phyloP scores from a whole-genome alignment of 2,329 filamentous ascomycete species.

The Aureobasidium zeae region DNA sequence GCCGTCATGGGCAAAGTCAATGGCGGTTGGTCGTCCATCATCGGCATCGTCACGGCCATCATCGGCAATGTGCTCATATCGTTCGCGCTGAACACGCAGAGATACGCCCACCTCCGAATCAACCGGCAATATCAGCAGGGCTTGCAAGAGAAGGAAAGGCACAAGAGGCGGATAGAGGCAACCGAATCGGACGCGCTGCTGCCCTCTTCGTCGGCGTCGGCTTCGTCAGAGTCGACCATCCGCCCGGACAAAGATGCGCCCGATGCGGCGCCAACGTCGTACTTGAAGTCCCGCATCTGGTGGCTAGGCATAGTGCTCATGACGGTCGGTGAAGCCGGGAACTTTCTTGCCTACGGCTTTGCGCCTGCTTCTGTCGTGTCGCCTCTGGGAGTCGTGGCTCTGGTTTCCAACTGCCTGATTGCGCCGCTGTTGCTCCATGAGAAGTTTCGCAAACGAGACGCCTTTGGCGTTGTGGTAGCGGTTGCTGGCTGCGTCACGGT shows the following conservation, averaged over 20 bases:
- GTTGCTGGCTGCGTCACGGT: slow-evolving; percentile 84
- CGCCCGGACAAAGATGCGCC: slow-evolving; percentile 30
- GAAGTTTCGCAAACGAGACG: slow-evolving; percentile 72
- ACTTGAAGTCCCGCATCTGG: slow-evolving; percentile 89
- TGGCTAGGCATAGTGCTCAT: slow-evolving; percentile 92
- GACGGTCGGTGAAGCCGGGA: slow-evolving; percentile 85
- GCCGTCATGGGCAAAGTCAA: slow-evolving; percentile 9
- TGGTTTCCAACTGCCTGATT: slow-evolving; percentile 95
- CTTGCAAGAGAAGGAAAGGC: slow-evolving; percentile 25
- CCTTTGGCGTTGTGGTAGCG: slow-evolving; percentile 79
- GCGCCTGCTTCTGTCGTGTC: slow-evolving; percentile 96
- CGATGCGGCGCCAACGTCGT: slow-evolving; percentile 50
- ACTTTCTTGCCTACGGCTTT: slow-evolving; percentile 95
- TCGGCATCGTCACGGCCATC: slow-evolving; percentile 89
- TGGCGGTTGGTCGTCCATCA: slow-evolving; percentile 73
- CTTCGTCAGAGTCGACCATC: slow-evolving; percentile 33
- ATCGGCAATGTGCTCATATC: slow-evolving; percentile 89
- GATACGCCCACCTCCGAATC: slow-evolving; percentile 85
- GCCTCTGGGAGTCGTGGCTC: slow-evolving; percentile 87
- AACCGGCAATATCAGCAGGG: slow-evolving; percentile 54
- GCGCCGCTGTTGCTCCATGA: slow-evolving; percentile 92
- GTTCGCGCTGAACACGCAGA: slow-evolving; percentile 88
- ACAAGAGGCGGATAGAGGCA: slow-evolving; percentile 22
- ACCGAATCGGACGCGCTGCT: slow-evolving; percentile 46
- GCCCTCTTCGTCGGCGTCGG: slow-evolving; percentile 31